Conservation (phyloP, 352 stramenopile genomes). For the Globisporangium sylvaticum region DNA sequence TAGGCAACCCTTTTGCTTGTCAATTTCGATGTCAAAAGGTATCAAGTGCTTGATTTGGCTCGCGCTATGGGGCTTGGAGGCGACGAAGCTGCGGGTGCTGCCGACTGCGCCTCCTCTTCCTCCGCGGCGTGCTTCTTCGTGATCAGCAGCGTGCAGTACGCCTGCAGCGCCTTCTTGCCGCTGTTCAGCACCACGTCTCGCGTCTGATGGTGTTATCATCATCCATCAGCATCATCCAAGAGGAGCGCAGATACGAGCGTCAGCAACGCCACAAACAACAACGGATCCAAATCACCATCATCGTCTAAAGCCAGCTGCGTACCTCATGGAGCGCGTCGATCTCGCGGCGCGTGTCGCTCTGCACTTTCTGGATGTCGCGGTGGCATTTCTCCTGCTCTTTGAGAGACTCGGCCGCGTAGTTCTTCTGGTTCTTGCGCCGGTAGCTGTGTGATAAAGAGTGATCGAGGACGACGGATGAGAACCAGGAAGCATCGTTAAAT, state of each 20-base stretch:
- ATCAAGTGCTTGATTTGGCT: background rate
- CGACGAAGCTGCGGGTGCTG: background rate
- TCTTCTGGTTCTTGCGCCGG: constrained; percentile 37
- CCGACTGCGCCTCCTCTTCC: constrained; percentile 23
- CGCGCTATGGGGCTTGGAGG: background rate
- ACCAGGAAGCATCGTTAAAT: background rate
- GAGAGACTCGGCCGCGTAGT: constrained; percentile 38
- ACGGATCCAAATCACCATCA: background rate
- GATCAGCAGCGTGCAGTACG: constrained; percentile 64
- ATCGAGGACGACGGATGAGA: background rate
- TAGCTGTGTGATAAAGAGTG: constrained; percentile 28
- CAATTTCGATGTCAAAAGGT: background rate
- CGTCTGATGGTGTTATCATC: constrained; percentile 20
- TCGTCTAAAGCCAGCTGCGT: background rate
- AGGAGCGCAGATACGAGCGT: background rate
- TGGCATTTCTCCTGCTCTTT: constrained; percentile 54
- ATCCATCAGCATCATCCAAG: background rate
- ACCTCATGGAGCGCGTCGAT: constrained; percentile 59
- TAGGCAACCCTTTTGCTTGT: background rate
- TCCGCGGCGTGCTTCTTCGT: constrained; percentile 43
- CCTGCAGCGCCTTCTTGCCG: constrained; percentile 66
- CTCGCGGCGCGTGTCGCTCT: constrained; percentile 52
- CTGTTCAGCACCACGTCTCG: constrained; percentile 66
- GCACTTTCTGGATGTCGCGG: constrained; percentile 53
- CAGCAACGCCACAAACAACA: background rate